Evolutionary conservation across 768 basidiomycete genomes (phyloP), one percentile per base, ranked within the genome.

Genomic region (Hortiboletus campestris): DNA sequence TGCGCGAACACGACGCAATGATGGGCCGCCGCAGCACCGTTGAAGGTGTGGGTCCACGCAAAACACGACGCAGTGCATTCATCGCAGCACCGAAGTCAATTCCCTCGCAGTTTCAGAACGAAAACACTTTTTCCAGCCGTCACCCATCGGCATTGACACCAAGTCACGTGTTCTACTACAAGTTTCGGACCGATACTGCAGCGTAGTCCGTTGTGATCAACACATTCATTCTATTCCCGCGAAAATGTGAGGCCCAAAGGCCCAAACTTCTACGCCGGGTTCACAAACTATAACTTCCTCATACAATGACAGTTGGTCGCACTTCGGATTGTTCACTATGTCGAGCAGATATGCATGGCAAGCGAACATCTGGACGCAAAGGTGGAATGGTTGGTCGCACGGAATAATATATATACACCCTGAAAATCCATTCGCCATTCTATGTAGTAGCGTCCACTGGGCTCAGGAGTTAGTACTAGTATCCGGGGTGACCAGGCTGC

Each of bases 21-120:
- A 17, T 22, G 0, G 44, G 17, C 1, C 39, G 51, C 42, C 55
- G 58, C 39, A 49, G 49, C 4, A 47, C 19, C 6, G 29, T 31
- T 6, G 45, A 46, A 29, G 25, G 25, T 25, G 25, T 25, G 25
- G 25, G 25, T 39, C 39, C 12, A 17, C 56, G 51, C 25, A 62
- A 47, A 25, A 55, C 34, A 46, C 62, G 58, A 42, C 50, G 49
- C 16, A 65, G 44, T n/a, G 32, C 47, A 31, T 49, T 61, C 68
- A 70, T 69, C 31, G n/a, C n/a, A 20, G 6, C 20, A 25, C 25
- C 2, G 25, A 25, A 6, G 0, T 25, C 25, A 25, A 22, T 28
- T 28, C n/a, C 25, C 22, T 49, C 12, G n/a, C 13, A 16, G 39
- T 3, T 6, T 25, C 6, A 14, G 31, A 9, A 32, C 19, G 49